Percentiles rank a stretch among this genome's conserved stretches.
Conservation (phyloP, 179 eudicot species). For the Actinidia arguta region DNA sequence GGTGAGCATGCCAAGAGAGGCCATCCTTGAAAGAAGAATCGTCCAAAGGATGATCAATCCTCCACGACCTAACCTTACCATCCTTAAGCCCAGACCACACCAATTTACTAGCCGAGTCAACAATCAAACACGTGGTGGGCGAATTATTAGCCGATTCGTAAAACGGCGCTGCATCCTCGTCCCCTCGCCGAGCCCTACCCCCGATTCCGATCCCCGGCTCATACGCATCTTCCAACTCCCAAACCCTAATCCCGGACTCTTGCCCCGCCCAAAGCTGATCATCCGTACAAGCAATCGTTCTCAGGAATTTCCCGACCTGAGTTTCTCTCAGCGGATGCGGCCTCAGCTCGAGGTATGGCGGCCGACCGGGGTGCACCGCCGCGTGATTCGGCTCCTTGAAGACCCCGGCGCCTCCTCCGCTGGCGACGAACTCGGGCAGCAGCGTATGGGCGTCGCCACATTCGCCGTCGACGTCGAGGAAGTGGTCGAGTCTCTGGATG, state of each 20-base stretch:
- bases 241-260: slow-evolving; percentile 87
- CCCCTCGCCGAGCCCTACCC: slow-evolving; percentile 79
- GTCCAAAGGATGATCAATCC: slow-evolving; percentile 64
- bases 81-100: slow-evolving; percentile 98
- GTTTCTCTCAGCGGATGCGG: slow-evolving; percentile 97
- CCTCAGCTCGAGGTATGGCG: slow-evolving; percentile 82
- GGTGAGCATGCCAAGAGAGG: slow-evolving; percentile 88
- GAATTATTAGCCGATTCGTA: slow-evolving; percentile 71
- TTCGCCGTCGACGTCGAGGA: not conserved
- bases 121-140: slow-evolving; percentile 73
- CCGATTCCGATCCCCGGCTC: slow-evolving; percentile 74
- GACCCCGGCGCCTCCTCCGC: slow-evolving; percentile 60
- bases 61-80: slow-evolving; percentile 96
- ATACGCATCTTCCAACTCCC: slow-evolving; percentile 69
- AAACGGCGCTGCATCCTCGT: slow-evolving; percentile 94
- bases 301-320: slow-evolving; percentile 68
- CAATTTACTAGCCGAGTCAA: slow-evolving; percentile 73
- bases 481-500: not conserved
- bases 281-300: slow-evolving; percentile 86
- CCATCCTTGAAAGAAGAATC: slow-evolving; percentile 67
- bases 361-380: slow-evolving; percentile 85
- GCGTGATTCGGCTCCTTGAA: slow-evolving; percentile 74
- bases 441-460: slow-evolving; percentile 25
- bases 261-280: slow-evolving; percentile 97
- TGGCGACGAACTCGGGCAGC: slow-evolving; percentile 65